Evolutionary conservation across 768 basidiomycete genomes (phyloP).

Genomic region (Punctularia strigosozonata): DNA sequence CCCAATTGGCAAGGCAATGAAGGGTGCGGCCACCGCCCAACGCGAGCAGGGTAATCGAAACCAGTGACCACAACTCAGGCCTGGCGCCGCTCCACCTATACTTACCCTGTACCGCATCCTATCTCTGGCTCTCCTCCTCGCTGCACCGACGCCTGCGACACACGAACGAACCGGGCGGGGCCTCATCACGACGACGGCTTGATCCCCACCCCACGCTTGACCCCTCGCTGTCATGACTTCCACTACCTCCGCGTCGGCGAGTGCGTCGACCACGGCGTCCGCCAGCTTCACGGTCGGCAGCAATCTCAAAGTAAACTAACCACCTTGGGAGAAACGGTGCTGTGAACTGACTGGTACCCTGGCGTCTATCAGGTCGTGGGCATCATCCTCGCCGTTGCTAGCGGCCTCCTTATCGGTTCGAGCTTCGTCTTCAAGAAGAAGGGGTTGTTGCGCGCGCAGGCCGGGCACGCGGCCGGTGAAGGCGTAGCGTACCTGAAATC

Average conservation of each 20-base stretch:
- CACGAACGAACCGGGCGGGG: too few relatives aligned
- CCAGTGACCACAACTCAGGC: too few relatives aligned
- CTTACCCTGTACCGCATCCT: too few relatives aligned
- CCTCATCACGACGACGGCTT: too few relatives aligned
- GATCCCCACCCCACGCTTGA: too few relatives aligned
- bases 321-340: neutral
- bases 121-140: too few relatives aligned
- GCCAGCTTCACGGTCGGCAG: conserved; percentile 6
- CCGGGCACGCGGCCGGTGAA: conserved; percentile 67
- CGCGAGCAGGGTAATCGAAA: too few relatives aligned
- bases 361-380: conserved; percentile 48
- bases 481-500: conserved; percentile 95
- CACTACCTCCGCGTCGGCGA: conserved; percentile 5
- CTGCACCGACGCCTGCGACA: too few relatives aligned
- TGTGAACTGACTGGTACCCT: neutral
- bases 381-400: conserved; percentile 60
- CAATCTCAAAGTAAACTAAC: conserved; percentile 2
- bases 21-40: too few relatives aligned
- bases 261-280: conserved; percentile 6
- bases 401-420: conserved; percentile 83
- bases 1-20: too few relatives aligned
- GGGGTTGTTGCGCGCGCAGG: conserved; percentile 70
- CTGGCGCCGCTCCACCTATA: too few relatives aligned
- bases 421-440: conserved; percentile 99
- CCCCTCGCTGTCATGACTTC: neutral